Evolutionary conservation across 768 basidiomycete species (phyloP).

Genomic region (Naganishia onofrii): DNA sequence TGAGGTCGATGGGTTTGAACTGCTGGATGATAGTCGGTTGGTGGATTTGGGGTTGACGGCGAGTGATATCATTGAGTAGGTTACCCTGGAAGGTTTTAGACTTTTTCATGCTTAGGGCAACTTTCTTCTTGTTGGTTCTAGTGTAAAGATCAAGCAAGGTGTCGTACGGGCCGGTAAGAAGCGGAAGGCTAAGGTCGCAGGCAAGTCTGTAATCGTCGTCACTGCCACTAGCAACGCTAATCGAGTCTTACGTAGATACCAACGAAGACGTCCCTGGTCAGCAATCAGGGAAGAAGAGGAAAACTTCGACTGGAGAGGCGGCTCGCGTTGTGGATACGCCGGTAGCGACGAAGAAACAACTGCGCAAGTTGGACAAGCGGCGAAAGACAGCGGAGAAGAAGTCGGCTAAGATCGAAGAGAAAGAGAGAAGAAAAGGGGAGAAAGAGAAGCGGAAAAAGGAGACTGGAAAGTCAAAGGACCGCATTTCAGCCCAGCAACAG

Average conservation of each 20-base stretch:
- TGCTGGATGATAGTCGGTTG: conserved; percentile 25
- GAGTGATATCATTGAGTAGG: conserved; percentile 30
- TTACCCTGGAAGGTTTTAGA: background rate
- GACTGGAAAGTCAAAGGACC: background rate
- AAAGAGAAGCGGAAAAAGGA: background rate
- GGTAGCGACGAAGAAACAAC: background rate
- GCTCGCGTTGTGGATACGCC: background rate
- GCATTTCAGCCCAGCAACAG: background rate
- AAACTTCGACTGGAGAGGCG: background rate
- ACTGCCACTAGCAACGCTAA: background rate
- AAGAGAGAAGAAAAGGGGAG: background rate
- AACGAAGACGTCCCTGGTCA: background rate
- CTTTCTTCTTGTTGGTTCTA: background rate
- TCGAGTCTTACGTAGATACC: background rate
- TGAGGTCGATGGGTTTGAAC: conserved; percentile 31
- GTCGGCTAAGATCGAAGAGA: background rate
- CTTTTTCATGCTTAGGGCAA: background rate
- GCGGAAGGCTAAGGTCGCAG: background rate
- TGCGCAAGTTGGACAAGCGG: conserved; percentile 4
- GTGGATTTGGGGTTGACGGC: conserved; percentile 12
- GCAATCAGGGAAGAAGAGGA: conserved; percentile 1
- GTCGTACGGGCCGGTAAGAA: conserved; percentile 9
- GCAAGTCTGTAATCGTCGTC: background rate
- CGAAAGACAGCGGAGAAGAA: background rate
- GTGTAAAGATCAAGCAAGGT: conserved; percentile 20